Evolutionary conservation across 495 filamentous ascomycete genomes (phyloP).

Genomic region (Talaromyces nanjingensis): DNA sequence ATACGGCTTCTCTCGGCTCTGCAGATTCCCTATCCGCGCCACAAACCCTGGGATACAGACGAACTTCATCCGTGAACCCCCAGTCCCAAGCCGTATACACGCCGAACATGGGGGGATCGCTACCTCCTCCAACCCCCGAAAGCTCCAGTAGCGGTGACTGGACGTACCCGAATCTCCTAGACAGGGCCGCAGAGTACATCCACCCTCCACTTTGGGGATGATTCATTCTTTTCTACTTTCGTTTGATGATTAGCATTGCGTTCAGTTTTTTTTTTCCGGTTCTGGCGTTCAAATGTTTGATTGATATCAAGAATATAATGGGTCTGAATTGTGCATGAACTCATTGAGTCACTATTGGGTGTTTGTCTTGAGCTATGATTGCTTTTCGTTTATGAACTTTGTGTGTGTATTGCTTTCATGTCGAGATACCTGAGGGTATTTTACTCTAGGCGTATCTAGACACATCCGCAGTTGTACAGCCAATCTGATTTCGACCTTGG

Average conservation of each 20-base stretch:
- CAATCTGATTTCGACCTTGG: not conserved
- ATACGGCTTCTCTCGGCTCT: not conserved
- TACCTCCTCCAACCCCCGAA: conserved; percentile 41
- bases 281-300: not conserved
- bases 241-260: not conserved
- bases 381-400: not conserved
- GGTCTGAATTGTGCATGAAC: not conserved
- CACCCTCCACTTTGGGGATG: conserved; percentile 42
- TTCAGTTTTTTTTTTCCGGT: not conserved
- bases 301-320: not conserved
- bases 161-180: conserved; percentile 38
- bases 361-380: not conserved
- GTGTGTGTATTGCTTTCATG: not conserved
- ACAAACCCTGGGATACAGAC: not conserved
- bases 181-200: conserved; percentile 41
- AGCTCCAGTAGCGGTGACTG: conserved; percentile 43
- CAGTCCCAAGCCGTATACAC: conserved; percentile 24
- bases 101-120: conserved; percentile 28
- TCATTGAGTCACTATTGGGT: not conserved
- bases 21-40: not conserved
- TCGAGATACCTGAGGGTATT: not conserved
- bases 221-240: not conserved
- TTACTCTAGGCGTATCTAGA: not conserved
- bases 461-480: not conserved
- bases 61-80: conserved; percentile 1